These are phyloP conservation scores for Lolium multiflorum DNA, from an alignment of 176 grass and related monocot species.

Conservation along the genomic window DNA sequence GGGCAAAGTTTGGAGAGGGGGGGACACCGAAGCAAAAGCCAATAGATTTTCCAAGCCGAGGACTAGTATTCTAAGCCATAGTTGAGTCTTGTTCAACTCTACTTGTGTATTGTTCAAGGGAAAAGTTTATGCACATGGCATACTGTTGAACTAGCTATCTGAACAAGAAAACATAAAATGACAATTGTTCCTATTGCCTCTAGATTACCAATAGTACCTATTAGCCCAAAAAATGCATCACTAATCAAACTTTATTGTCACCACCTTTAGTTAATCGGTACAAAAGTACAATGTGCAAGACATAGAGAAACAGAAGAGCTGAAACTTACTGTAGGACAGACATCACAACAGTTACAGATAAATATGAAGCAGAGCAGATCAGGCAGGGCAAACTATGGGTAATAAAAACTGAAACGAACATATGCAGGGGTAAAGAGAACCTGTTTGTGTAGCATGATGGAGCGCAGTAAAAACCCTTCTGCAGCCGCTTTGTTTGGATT, in stretches of 20 bases:
- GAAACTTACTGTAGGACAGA: background rate
- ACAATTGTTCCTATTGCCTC: background rate
- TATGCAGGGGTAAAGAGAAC: constrained; percentile 8
- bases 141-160: background rate
- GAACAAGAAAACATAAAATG: background rate
- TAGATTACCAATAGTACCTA: background rate
- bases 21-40: no score
- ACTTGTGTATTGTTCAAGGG: background rate
- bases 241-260: background rate
- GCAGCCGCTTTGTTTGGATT: constrained; percentile 10
- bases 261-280: background rate
- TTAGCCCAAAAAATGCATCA: background rate
- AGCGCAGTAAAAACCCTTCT: background rate
- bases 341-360: background rate
- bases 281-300: background rate
- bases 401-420: background rate
- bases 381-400: background rate
- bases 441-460: background rate
- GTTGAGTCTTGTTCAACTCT: background rate
- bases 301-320: background rate
- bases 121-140: background rate
- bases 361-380: background rate
- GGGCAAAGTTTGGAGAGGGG: no score
- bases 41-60: background rate
- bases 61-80: background rate